A percentile compares a stretch with the other conserved stretches of the same genome.
phyloP scores from a whole-genome alignment of 371 early-diverging fungal genomes.

The Mucor saturninus region DNA sequence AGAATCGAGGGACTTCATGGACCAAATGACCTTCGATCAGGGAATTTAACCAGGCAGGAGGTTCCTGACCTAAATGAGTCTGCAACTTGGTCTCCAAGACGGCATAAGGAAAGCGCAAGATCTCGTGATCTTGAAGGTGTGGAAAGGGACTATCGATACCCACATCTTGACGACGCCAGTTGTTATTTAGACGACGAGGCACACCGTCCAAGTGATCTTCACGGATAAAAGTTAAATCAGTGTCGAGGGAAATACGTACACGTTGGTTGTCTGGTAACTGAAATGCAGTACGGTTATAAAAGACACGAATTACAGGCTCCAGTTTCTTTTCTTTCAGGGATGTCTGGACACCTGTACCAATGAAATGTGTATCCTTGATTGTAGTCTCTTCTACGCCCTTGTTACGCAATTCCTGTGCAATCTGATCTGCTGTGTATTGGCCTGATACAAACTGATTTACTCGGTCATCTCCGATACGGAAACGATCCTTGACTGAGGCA shows the following conservation, averaged over 20 bases:
- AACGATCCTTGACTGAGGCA: slow-evolving; percentile 71
- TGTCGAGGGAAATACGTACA: slow-evolving; percentile 95
- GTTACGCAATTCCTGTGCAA: slow-evolving; percentile 82
- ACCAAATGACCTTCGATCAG: slow-evolving; percentile 89
- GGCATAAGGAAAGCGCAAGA: slow-evolving; percentile 53
- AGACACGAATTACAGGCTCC: slow-evolving; percentile 84
- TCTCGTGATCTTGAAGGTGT: slow-evolving; percentile 75
- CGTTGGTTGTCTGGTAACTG: slow-evolving; percentile 94
- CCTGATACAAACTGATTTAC: slow-evolving; percentile 65
- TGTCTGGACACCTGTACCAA: slow-evolving; percentile 76
- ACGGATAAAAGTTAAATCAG: slow-evolving; percentile 94
- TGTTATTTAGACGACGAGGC: slow-evolving; percentile 55
- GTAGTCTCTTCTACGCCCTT: slow-evolving; percentile 67
- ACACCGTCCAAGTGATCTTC: slow-evolving; percentile 68
- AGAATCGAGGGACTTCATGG: slow-evolving; percentile 97
- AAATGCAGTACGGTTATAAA: slow-evolving; percentile 97
- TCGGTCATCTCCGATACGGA: slow-evolving; percentile 48
- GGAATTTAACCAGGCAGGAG: slow-evolving; percentile 94
- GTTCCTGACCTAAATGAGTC: slow-evolving; percentile 85
- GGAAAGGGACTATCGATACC: slow-evolving; percentile 88
- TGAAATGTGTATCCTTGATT: slow-evolving; percentile 67
- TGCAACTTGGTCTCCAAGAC: slow-evolving; percentile 70
- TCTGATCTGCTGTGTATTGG: slow-evolving; percentile 84
- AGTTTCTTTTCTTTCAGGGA: slow-evolving; percentile 74
- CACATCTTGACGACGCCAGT: slow-evolving; percentile 95